Evolutionary conservation across 164 flowering plant species (phyloP), one percentile per base, ranked within the genome.

Genomic region (Taxillus chinensis): DNA sequence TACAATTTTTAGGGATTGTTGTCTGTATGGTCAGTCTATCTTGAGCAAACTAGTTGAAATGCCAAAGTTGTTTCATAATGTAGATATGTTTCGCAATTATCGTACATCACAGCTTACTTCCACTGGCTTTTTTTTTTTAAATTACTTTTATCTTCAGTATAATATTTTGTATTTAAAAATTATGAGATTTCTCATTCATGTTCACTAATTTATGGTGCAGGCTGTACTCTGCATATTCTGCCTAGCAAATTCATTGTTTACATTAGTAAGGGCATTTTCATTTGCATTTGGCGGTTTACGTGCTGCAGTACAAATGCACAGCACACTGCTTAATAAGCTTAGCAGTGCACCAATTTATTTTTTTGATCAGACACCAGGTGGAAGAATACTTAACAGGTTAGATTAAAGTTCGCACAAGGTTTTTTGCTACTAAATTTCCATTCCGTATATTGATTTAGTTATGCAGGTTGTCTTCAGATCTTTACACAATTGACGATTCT

Each of bases 331-430:
- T 45, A 51, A 62, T 53, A 84, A 76, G 71, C 83, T 93, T 67
- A 67, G 82, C 5, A 65, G 75, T 78, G 90, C 97, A 70, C 87
- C 90, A 45, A 80, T 86, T 16, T 61, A 63, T 59, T 93, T 93
- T 80, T 93, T 93, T 83, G 88, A 93, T 77, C 84, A 73, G 69
- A 93, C 95, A 53, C 97, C 98, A 42, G 75, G 79, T 68, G 98
- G 98, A 80, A 79, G 96, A 74, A 90, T 93, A 67, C 80, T 90
- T 13, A 93, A 93, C 85, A 86, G 98, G 98, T 92, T 41, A 59
- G 72, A 42, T 14, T 61, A 38, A 41, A 43, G 60, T 10, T 2
- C 3, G 14, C 48, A 54, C 15, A 5, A 48, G 43, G 46, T 3
- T 55, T 53, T 12, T 11, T 51, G 37, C 37, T 66, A 60, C 39